Evolutionary conservation across 495 filamentous ascomycete genomes (phyloP), one percentile per base, ranked within the genome.

Genomic region (Xylaria flabelliformis): DNA sequence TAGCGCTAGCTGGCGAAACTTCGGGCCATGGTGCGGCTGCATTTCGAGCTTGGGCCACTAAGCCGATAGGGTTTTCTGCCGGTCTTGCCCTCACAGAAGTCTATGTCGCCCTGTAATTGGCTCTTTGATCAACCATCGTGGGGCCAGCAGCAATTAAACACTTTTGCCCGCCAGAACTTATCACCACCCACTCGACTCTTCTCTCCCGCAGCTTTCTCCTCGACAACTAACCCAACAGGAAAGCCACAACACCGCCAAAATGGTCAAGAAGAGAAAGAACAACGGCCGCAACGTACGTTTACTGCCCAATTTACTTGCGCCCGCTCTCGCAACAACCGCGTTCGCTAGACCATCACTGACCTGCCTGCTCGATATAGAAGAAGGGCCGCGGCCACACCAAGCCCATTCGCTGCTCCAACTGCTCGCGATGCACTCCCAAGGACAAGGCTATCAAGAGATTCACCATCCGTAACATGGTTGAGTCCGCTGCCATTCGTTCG

Each of bases 361-460:
- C n/a, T 68, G 64, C 44, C 48, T 68, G 24, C 71, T 53, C 32
- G 29, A 62, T 69, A 73, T 48, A 73, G 71, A 99, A 99, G 94
- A 98, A 97, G 85, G 96, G 96, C 83, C 93, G 96, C 83, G 96
- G 96, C 86, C 96, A 99, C 88, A 95, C 97, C 84, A 98, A 97
- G 91, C 96, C 96, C 75, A 97, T 99, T 86, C 92, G 96, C 80
- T 99, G 96, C 93, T 97, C 93, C 88, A 99, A 99, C 93, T 99
- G 96, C 92, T 97, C 94, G 82, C 91, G 96, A 89, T 99, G 96
- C 92, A 96, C 93, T 51, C 96, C 96, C 82, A 99, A 99, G 91
- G 96, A 99, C 83, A 99, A 99, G 91, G 97, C 96, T 78, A 98
- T 99, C 89, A 99, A 99, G 94, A 90, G 96, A 86, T 99, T 99